phyloP scores from a whole-genome alignment of 345 rosid genomes.

The Erodium maritimum region DNA sequence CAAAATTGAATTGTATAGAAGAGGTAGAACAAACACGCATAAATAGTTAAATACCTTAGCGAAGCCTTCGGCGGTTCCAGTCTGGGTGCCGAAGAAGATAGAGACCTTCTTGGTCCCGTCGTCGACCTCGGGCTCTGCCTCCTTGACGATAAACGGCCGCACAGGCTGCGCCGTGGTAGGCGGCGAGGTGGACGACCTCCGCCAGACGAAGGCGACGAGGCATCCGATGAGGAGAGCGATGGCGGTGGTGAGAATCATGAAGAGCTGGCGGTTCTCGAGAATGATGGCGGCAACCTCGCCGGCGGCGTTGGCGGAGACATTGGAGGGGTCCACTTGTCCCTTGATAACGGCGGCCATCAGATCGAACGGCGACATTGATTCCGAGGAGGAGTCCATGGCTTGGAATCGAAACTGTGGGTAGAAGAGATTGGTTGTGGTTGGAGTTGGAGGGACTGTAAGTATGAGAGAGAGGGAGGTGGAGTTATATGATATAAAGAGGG shows the following conservation, averaged over 20 bases:
- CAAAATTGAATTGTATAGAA: background rate
- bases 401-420: no score
- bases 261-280: constrained; percentile 23
- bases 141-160: constrained; percentile 20
- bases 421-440: background rate
- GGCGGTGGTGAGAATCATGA: constrained; percentile 25
- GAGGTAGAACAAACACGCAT: background rate
- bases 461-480: background rate
- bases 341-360: constrained; percentile 20
- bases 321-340: constrained; percentile 20
- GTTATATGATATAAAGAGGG: background rate
- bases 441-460: background rate
- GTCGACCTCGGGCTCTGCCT: constrained; percentile 24
- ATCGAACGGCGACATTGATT: constrained; percentile 21
- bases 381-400: constrained; percentile 13
- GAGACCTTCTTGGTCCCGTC: constrained; percentile 32
- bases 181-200: constrained; percentile 21
- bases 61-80: constrained; percentile 44
- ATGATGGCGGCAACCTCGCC: constrained; percentile 14
- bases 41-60: constrained; percentile 17
- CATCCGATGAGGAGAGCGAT: constrained; percentile 31
- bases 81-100: constrained; percentile 39
- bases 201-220: constrained; percentile 22
- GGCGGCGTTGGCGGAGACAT: constrained; percentile 12
- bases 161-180: constrained; percentile 13